Evolutionary conservation across 163 green algal genomes (phyloP).

Genomic region (Volvox carteri): DNA sequence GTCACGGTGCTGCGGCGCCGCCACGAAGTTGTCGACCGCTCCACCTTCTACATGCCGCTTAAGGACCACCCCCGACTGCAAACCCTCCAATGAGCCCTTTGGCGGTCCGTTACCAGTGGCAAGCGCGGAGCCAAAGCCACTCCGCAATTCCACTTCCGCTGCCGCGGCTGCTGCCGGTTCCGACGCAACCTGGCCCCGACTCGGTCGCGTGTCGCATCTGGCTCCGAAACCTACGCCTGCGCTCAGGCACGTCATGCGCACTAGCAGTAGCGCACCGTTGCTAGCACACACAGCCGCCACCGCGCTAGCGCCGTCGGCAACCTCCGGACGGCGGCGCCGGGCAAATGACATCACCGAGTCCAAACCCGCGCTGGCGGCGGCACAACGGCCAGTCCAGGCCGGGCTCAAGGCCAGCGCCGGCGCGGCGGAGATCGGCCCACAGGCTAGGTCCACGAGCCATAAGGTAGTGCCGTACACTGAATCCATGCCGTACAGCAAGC

Average conservation of each 20-base stretch:
- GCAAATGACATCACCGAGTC: neutral
- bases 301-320: neutral
- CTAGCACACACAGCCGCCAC: constrained; percentile 14
- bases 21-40: no score
- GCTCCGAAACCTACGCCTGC: neutral
- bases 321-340: neutral
- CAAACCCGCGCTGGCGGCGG: neutral
- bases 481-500: constrained; percentile 41
- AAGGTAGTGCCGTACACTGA: neutral
- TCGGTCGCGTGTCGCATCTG: no score
- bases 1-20: no score
- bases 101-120: no score
- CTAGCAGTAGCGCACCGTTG: neutral
- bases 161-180: no score
- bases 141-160: no score
- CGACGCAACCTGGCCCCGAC: no score
- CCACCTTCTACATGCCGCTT: no score
- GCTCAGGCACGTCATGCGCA: neutral
- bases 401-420: neutral
- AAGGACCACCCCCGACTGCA: no score
- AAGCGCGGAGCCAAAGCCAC: no score
- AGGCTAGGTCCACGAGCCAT: constrained; percentile 17
- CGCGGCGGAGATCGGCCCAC: constrained; percentile 37
- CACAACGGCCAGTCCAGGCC: neutral
- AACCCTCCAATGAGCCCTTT: no score